Conservation (phyloP, 768 basidiomycete species). For the Tulasnella sp. region DNA sequence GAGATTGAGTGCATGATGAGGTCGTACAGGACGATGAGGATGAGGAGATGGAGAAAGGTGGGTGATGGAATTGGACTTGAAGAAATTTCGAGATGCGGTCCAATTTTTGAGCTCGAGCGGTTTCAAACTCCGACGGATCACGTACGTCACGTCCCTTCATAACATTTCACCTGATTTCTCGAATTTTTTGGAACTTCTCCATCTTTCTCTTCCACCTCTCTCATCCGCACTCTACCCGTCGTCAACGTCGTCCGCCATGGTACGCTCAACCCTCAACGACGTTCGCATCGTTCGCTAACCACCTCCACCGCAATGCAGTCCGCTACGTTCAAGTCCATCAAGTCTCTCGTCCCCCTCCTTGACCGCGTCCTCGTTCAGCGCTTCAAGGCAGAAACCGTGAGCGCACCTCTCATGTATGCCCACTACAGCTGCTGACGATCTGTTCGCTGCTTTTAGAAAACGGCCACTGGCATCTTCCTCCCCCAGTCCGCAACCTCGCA, state of each 20-base stretch:
- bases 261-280: neutral
- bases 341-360: slow-evolving; percentile 75
- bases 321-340: slow-evolving; percentile 96
- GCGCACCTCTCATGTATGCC: slow-evolving; percentile 22
- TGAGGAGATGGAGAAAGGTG: neutral
- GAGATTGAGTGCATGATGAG: slow-evolving; percentile 64
- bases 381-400: slow-evolving; percentile 90
- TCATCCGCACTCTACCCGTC: neutral
- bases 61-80: neutral
- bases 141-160: neutral
- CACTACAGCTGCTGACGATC: neutral
- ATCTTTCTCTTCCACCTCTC: neutral
- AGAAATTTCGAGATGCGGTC: slow-evolving; percentile 9
- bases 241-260: slow-evolving; percentile 9
- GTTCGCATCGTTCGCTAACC: neutral
- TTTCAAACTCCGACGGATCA: neutral
- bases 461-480: slow-evolving; percentile 90
- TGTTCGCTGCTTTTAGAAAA: slow-evolving; percentile 59
- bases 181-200: slow-evolving; percentile 13
- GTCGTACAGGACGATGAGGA: neutral
- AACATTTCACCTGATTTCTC: slow-evolving; percentile 6
- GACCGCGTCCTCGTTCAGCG: slow-evolving; percentile 97
- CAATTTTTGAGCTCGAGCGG: neutral
- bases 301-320: slow-evolving; percentile 21
- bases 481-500: slow-evolving; percentile 76